These are phyloP conservation scores for Hanseniaspora guilliermondii DNA, from an alignment of 805 yeast species.

Conservation along the genomic window DNA sequence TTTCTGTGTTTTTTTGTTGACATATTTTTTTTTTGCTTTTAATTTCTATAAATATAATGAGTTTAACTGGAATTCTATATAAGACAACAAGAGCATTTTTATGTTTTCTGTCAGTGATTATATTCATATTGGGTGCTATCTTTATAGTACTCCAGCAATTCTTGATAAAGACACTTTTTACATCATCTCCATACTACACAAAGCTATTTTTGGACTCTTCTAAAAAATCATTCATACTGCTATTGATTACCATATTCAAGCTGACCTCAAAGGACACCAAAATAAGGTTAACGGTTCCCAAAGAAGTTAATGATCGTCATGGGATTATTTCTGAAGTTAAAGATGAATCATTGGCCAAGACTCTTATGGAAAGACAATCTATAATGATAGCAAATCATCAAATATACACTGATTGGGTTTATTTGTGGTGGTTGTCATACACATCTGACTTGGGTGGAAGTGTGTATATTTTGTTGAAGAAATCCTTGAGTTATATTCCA, in stretches of 20 bases:
- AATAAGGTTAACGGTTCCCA: slow-evolving; percentile 39
- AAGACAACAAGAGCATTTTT: slow-evolving; percentile 15
- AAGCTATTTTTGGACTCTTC: slow-evolving; percentile 40
- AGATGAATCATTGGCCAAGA: not conserved
- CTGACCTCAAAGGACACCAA: slow-evolving; percentile 39
- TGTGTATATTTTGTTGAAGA: slow-evolving; percentile 65
- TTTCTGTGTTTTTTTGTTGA: too few relatives aligned
- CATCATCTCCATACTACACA: slow-evolving; percentile 25
- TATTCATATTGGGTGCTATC: slow-evolving; percentile 30
- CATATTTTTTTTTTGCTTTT: not conserved
- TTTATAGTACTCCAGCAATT: slow-evolving; percentile 39
- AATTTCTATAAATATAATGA: not conserved
- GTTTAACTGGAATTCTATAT: not conserved
- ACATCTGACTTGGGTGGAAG: slow-evolving; percentile 52
- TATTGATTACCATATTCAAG: slow-evolving; percentile 41
- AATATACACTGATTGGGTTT: slow-evolving; percentile 88
- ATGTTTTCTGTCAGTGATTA: slow-evolving; percentile 18
- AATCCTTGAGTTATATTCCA: slow-evolving; percentile 58
- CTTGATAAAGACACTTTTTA: slow-evolving; percentile 28
- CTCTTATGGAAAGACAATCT: slow-evolving; percentile 37
- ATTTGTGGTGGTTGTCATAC: slow-evolving; percentile 74
- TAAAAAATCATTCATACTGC: slow-evolving; percentile 44
- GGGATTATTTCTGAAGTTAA: not conserved
- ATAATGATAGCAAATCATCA: slow-evolving; percentile 82
- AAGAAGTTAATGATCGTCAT: slow-evolving; percentile 17